These are phyloP conservation scores for Rhodotorula graminis DNA, from an alignment of 768 basidiomycete genomes.

Conservation along the genomic window DNA sequence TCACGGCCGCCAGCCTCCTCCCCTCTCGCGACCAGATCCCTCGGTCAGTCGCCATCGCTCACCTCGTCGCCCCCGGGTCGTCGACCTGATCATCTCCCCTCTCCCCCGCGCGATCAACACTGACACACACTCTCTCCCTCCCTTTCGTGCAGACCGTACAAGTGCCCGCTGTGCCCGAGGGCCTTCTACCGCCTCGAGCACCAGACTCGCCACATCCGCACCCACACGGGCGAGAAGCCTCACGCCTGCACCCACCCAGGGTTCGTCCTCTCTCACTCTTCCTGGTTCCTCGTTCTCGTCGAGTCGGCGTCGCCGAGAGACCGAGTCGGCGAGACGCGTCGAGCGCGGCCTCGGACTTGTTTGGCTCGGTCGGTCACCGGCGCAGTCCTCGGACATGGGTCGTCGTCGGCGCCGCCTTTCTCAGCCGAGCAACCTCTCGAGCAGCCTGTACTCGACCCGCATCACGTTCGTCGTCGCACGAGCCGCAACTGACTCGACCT, in stretches of 20 bases:
- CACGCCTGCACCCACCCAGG: slow-evolving; percentile 83
- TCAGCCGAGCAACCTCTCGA: neutral
- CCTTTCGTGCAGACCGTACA: slow-evolving; percentile 66
- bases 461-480: neutral
- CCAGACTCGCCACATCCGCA: slow-evolving; percentile 94
- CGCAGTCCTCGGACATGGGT: no score
- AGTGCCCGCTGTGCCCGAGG: slow-evolving; percentile 91
- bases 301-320: no score
- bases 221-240: slow-evolving; percentile 97
- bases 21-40: slow-evolving; percentile 11
- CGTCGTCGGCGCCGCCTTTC: neutral
- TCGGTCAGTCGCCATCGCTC: neutral
- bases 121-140: neutral
- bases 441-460: no score
- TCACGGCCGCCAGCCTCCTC: slow-evolving; percentile 3
- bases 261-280: slow-evolving; percentile 11
- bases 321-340: neutral
- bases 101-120: neutral
- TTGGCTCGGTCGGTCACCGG: no score
- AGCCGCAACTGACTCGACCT: neutral
- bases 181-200: slow-evolving; percentile 96
- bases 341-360: no score
- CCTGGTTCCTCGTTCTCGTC: neutral
- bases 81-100: no score
- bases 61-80: neutral